A percentile compares a stretch with the other conserved stretches of the same genome.
phyloP scores from a whole-genome alignment of 2,329 filamentous ascomycete species.

The Nothophaeocryptopus gaeumannii region DNA sequence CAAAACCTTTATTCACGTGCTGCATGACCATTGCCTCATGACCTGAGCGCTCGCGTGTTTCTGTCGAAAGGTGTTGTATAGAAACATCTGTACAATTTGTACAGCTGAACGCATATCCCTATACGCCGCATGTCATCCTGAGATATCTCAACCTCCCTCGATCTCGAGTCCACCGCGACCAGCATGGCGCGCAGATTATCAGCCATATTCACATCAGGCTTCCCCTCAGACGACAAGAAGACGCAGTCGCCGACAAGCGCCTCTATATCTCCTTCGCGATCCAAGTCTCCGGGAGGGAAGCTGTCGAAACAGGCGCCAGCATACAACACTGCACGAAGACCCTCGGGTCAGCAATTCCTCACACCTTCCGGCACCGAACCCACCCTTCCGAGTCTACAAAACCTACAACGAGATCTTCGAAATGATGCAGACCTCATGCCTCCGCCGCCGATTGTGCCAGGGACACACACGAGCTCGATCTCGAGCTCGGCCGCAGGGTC shows the following conservation, averaged over 20 bases:
- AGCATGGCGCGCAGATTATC: slow-evolving; percentile 25
- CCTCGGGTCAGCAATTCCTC: slow-evolving; percentile 19
- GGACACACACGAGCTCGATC: slow-evolving; percentile 18
- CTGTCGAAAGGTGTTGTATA: too few relatives aligned
- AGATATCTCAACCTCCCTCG: too few relatives aligned
- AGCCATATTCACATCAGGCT: slow-evolving; percentile 21
- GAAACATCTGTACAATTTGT: too few relatives aligned
- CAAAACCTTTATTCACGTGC: too few relatives aligned
- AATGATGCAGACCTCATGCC: slow-evolving; percentile 18
- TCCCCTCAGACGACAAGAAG: slow-evolving; percentile 20
- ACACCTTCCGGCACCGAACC: slow-evolving; percentile 11
- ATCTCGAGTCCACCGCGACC: background rate
- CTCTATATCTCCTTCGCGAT: slow-evolving; percentile 19
- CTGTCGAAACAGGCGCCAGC: slow-evolving; percentile 24
- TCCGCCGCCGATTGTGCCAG: slow-evolving; percentile 16
- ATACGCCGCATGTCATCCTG: too few relatives aligned
- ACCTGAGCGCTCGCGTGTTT: too few relatives aligned
- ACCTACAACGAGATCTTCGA: slow-evolving; percentile 20
- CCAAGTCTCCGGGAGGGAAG: slow-evolving; percentile 19
- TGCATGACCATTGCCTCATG: too few relatives aligned
- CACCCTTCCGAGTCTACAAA: slow-evolving; percentile 24
- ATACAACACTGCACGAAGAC: slow-evolving; percentile 16
- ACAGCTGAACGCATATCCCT: too few relatives aligned
- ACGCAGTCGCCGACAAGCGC: slow-evolving; percentile 7
- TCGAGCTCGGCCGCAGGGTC: slow-evolving; percentile 22